Conservation (phyloP, 2,329 filamentous ascomycete genomes). For the Ophiostoma perfectum region DNA sequence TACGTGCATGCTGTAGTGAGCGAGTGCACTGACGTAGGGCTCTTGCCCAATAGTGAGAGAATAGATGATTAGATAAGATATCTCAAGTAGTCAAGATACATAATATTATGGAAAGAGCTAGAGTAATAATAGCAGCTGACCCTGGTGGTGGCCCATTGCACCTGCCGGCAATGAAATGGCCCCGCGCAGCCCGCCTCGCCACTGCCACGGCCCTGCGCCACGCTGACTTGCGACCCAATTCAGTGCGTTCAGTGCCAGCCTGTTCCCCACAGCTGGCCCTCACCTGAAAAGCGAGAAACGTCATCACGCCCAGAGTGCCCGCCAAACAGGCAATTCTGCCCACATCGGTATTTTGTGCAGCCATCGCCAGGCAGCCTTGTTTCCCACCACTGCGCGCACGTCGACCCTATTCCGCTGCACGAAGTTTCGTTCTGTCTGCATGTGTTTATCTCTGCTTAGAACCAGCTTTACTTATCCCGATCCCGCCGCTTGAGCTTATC, state of each 20-base stretch:
- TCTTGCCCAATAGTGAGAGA: not conserved
- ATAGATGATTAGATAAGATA: too few species aligned
- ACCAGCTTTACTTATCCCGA: conserved; percentile 6
- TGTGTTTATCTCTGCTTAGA: conserved; percentile 5
- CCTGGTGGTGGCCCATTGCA: not conserved
- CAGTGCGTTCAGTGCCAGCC: not conserved
- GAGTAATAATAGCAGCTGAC: not conserved
- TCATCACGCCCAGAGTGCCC: conserved; percentile 16
- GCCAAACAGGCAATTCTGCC: not conserved
- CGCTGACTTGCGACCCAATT: conserved; percentile 5
- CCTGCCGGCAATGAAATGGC: conserved; percentile 9
- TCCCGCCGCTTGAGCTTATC: not conserved
- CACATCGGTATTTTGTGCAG: not conserved
- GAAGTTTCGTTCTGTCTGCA: not conserved
- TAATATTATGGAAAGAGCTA: too few species aligned
- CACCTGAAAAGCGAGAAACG: conserved; percentile 18
- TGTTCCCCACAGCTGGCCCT: conserved; percentile 10
- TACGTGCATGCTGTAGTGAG: not conserved
- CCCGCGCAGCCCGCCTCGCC: conserved; percentile 17
- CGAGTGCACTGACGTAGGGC: conserved; percentile 2
- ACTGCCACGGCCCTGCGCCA: conserved; percentile 20
- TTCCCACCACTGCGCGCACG: not conserved
- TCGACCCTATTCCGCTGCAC: not conserved
- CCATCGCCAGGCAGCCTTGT: conserved; percentile 9
- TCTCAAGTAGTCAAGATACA: too few species aligned